Percentiles rank a stretch among this genome's conserved stretches.
These are phyloP conservation scores for Talaromyces atroroseus DNA, from an alignment of 2,329 filamentous ascomycete genomes.

Conservation along the genomic window DNA sequence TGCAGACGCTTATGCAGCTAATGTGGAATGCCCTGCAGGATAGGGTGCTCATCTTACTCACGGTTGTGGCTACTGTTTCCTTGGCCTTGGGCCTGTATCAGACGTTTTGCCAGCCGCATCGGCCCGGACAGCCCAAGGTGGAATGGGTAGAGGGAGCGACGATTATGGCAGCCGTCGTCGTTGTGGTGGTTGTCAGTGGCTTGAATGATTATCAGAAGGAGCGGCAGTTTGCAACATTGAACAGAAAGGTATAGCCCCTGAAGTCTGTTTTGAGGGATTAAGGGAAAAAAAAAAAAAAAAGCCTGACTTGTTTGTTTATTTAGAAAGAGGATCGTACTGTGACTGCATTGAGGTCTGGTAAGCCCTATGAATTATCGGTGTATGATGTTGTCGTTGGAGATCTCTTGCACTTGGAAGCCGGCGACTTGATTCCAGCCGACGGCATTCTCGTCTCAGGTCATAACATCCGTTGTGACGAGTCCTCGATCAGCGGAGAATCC, in stretches of 20 bases:
- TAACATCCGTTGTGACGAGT: slow-evolving; percentile 57
- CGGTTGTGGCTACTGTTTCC: slow-evolving; percentile 63
- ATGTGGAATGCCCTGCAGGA: slow-evolving; percentile 76
- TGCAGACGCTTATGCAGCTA: slow-evolving; percentile 60
- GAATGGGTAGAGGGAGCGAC: slow-evolving; percentile 72
- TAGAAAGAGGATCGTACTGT: slow-evolving; percentile 60
- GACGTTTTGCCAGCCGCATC: slow-evolving; percentile 17
- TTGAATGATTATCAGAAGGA: slow-evolving; percentile 70
- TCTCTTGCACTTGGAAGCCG: slow-evolving; percentile 58
- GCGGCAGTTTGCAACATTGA: slow-evolving; percentile 54
- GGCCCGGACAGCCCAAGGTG: slow-evolving; percentile 34
- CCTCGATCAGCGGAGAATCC: slow-evolving; percentile 61
- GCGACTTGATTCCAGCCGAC: slow-evolving; percentile 59
- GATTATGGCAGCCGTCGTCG: slow-evolving; percentile 63
- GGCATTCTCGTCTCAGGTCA: slow-evolving; percentile 55
- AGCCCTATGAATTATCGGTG: slow-evolving; percentile 55
- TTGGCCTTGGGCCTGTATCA: slow-evolving; percentile 65
- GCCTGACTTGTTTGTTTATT: too few species aligned
- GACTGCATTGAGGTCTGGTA: slow-evolving; percentile 61
- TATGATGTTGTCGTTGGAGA: slow-evolving; percentile 62
- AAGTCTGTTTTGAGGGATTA: too few species aligned
- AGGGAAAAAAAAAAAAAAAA: too few species aligned
- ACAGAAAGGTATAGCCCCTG: background rate
- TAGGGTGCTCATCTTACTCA: slow-evolving; percentile 66
- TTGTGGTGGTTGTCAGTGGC: slow-evolving; percentile 65